Evolutionary conservation across 768 basidiomycete species (phyloP).

Genomic region (Coprinopsis sp.): DNA sequence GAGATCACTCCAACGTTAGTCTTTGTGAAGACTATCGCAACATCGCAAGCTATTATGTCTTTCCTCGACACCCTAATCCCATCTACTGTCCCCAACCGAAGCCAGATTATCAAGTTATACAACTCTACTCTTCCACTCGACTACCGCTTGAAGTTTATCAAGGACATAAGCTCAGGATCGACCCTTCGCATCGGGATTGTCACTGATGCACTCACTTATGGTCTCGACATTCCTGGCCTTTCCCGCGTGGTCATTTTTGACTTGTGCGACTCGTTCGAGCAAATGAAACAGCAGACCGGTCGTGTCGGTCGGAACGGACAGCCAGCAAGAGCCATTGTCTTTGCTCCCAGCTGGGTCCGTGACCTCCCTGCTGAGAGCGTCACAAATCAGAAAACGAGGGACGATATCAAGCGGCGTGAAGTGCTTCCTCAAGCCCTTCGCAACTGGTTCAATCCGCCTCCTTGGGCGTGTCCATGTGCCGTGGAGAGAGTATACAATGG

Average conservation of each 20-base stretch:
- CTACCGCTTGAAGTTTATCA: slow-evolving; percentile 7
- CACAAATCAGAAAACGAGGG: not conserved
- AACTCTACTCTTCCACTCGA: slow-evolving; percentile 8
- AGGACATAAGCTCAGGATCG: not conserved
- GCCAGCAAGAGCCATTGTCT: not conserved
- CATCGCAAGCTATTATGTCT: slow-evolving; percentile 3
- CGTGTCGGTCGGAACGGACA: not conserved
- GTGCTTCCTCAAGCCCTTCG: not conserved
- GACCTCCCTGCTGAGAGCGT: not conserved
- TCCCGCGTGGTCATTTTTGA: not conserved
- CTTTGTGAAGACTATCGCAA: slow-evolving; percentile 4
- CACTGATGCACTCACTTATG: not conserved
- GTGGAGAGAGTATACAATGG: not conserved
- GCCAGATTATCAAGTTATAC: slow-evolving; percentile 9
- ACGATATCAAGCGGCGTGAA: not conserved
- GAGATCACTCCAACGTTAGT: slow-evolving; percentile 8
- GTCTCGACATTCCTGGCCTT: not conserved
- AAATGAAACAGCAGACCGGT: not conserved
- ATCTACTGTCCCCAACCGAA: not conserved
- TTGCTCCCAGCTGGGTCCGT: not conserved
- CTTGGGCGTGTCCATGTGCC: not conserved
- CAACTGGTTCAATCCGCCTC: not conserved
- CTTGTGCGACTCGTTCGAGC: not conserved
- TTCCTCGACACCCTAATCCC: slow-evolving; percentile 10
- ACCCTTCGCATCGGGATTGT: not conserved